Evolutionary conservation across 768 basidiomycete species (phyloP).

Genomic region (Leccinellum albellum): DNA sequence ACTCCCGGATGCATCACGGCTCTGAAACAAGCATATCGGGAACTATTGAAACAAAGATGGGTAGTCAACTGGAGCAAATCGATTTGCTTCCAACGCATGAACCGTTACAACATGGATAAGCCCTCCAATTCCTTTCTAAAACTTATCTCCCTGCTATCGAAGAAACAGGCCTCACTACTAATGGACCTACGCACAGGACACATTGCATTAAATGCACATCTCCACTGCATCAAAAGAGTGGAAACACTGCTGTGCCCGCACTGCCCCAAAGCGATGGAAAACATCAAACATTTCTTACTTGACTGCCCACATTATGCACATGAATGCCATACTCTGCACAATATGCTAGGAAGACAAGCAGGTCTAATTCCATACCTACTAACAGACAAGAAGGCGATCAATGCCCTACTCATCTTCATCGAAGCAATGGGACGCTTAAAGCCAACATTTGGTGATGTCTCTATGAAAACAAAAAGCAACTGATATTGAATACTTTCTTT

Average conservation of each 20-base stretch:
- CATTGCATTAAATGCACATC: not conserved
- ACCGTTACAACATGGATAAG: not conserved
- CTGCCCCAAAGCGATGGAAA: not conserved
- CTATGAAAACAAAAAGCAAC: too few relatives aligned
- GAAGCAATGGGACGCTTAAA: too few relatives aligned
- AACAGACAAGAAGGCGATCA: too few relatives aligned
- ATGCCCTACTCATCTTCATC: too few relatives aligned
- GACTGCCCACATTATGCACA: not conserved
- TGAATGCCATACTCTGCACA: not conserved
- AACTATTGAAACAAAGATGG: not conserved
- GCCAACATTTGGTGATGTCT: too few relatives aligned
- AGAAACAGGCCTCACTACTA: not conserved
- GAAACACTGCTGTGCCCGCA: not conserved
- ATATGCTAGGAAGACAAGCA: too few relatives aligned
- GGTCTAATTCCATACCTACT: too few relatives aligned
- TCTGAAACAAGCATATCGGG: not conserved
- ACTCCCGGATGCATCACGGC: not conserved
- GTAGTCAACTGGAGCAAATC: not conserved
- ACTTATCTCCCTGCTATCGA: not conserved
- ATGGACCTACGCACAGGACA: not conserved
- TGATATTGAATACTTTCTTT: too few relatives aligned
- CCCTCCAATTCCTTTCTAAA: not conserved
- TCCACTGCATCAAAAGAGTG: not conserved
- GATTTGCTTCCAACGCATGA: not conserved
- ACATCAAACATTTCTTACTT: not conserved